Conservation (phyloP, 2,329 filamentous ascomycete species). For the Fusarium sp. region DNA sequence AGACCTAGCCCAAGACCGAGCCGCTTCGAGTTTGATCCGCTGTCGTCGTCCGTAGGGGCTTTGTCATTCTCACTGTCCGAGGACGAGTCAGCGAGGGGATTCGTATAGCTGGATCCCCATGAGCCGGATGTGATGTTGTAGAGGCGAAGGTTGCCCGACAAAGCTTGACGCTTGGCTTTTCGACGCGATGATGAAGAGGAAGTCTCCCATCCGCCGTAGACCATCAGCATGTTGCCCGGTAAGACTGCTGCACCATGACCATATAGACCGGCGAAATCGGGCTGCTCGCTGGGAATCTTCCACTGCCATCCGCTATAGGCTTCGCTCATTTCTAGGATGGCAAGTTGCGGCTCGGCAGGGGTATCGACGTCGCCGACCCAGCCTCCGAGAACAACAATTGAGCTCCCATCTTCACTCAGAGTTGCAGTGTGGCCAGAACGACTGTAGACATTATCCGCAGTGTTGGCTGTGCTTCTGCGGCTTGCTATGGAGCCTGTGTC, state of each 20-base stretch:
- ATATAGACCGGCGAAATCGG: conserved; percentile 60
- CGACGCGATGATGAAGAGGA: conserved; percentile 51
- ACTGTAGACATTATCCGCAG: conserved; percentile 68
- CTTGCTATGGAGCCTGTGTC: conserved; percentile 14
- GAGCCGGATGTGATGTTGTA: conserved; percentile 66
- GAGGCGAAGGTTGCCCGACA: conserved; percentile 52
- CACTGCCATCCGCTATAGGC: conserved; percentile 81
- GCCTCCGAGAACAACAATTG: conserved; percentile 83
- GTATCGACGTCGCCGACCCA: conserved; percentile 87
- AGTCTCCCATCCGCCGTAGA: conserved; percentile 69
- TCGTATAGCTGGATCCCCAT: conserved; percentile 62
- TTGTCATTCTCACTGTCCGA: conserved; percentile 24
- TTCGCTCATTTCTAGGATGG: conserved; percentile 76
- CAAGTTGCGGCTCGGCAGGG: conserved; percentile 83
- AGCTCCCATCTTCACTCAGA: conserved; percentile 78
- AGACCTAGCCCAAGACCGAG: conserved; percentile 59
- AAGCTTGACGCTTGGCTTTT: conserved; percentile 49
- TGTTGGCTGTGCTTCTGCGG: conserved; percentile 38
- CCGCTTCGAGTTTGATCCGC: conserved; percentile 37
- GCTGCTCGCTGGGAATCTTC: conserved; percentile 66
- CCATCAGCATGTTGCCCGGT: conserved; percentile 74
- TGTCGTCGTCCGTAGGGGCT: conserved; percentile 38
- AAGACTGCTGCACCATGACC: conserved; percentile 71
- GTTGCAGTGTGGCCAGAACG: conserved; percentile 90
- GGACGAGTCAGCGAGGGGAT: conserved; percentile 48